Evolutionary conservation across 2,329 filamentous ascomycete genomes (phyloP).

Genomic region (Pseudomassariella vexata): DNA sequence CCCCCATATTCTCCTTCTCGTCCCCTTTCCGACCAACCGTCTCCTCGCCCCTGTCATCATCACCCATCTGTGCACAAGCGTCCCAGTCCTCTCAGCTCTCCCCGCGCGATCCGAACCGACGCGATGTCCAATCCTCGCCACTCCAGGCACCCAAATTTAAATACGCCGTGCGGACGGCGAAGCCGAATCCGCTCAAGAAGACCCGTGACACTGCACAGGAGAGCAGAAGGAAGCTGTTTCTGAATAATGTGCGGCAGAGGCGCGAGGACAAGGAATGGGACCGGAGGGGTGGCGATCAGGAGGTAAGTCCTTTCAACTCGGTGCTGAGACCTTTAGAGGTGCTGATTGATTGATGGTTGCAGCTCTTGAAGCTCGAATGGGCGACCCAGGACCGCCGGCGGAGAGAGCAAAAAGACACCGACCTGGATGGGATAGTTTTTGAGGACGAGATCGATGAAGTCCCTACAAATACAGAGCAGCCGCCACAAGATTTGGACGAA

Average conservation of each 20-base stretch:
- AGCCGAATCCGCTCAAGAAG: slow-evolving; percentile 58
- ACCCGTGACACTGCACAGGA: slow-evolving; percentile 58
- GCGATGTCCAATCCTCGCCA: slow-evolving; percentile 33
- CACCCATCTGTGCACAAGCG: slow-evolving; percentile 50
- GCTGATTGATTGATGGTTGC: neutral
- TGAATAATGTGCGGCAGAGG: slow-evolving; percentile 59
- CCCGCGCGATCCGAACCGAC: slow-evolving; percentile 35
- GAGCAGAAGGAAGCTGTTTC: slow-evolving; percentile 59
- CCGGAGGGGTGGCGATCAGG: slow-evolving; percentile 57
- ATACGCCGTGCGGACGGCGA: slow-evolving; percentile 49
- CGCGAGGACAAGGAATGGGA: slow-evolving; percentile 56
- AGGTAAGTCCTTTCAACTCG: slow-evolving; percentile 29
- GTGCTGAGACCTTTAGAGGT: neutral
- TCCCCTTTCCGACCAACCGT: slow-evolving; percentile 40
- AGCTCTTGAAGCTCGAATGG: slow-evolving; percentile 39
- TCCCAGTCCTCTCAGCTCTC: slow-evolving; percentile 41
- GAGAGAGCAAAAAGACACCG: slow-evolving; percentile 30
- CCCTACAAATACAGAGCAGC: slow-evolving; percentile 22
- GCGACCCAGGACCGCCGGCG: slow-evolving; percentile 30
- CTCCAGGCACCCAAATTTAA: slow-evolving; percentile 27
- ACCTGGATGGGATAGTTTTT: slow-evolving; percentile 34
- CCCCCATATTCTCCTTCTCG: slow-evolving; percentile 32
- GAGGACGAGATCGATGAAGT: slow-evolving; percentile 49
- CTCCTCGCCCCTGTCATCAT: slow-evolving; percentile 54
- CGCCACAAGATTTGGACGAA: slow-evolving; percentile 32